These are phyloP conservation scores for Hypoxylon lienhwacheense DNA, from an alignment of 495 filamentous ascomycete genomes.

Conservation along the genomic window DNA sequence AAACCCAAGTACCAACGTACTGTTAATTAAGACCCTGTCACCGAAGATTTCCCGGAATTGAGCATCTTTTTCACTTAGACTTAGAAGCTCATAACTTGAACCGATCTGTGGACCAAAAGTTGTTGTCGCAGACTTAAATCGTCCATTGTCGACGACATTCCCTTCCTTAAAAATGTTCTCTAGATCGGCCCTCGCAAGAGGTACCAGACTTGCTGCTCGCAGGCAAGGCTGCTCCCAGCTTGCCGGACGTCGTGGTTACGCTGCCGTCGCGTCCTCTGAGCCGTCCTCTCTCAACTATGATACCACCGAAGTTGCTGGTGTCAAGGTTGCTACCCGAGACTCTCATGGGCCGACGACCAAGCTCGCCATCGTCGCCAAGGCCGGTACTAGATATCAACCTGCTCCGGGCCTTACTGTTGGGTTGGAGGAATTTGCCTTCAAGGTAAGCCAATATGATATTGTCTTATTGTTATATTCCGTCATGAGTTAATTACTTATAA, in stretches of 20 bases:
- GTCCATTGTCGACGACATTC: constrained; percentile 53
- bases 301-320: constrained; percentile 75
- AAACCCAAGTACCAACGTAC: constrained; percentile 5
- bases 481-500: constrained; percentile 55
- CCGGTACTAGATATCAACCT: constrained; percentile 87
- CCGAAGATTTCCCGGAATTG: constrained; percentile 45
- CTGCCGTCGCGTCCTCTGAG: constrained; percentile 71
- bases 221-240: constrained; percentile 62
- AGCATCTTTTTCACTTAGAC: constrained; percentile 37
- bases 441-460: constrained; percentile 67
- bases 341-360: constrained; percentile 83
- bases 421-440: constrained; percentile 92
- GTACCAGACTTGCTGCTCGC: constrained; percentile 74
- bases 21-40: constrained; percentile 5
- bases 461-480: constrained; percentile 6
- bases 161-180: constrained; percentile 79
- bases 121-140: constrained; percentile 47
- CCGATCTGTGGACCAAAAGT: constrained; percentile 29
- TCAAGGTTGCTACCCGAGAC: constrained; percentile 91
- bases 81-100: constrained; percentile 25
- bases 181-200: constrained; percentile 74
- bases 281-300: constrained; percentile 78
- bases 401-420: constrained; percentile 87
- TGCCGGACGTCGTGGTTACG: constrained; percentile 70
- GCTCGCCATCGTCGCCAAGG: constrained; percentile 87